Conservation (phyloP, 1,139 yeast species). For the Debaryomyces fabryi region DNA sequence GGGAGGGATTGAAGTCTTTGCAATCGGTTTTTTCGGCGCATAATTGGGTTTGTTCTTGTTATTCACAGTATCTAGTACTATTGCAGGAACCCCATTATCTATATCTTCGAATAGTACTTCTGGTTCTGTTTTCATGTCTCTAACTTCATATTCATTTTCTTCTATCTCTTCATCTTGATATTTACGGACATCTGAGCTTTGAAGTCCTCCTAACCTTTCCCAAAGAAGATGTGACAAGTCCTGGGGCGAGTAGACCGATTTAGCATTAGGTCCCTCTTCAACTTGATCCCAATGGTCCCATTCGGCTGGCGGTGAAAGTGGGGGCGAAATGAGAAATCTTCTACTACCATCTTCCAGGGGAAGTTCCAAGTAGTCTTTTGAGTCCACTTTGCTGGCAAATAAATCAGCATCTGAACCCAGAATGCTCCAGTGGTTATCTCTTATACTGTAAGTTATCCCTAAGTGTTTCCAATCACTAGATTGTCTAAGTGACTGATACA, state of each 20-base stretch:
- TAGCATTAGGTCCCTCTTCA: conserved; percentile 47
- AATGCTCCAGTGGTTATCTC: conserved; percentile 30
- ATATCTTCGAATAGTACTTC: conserved; percentile 43
- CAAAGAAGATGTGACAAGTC: conserved; percentile 47
- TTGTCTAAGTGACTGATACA: conserved; percentile 21
- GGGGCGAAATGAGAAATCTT: conserved; percentile 50
- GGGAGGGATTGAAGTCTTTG: conserved; percentile 24
- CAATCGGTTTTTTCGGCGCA: conserved; percentile 9
- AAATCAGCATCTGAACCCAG: conserved; percentile 10
- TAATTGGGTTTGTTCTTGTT: conserved; percentile 9
- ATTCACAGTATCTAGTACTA: conserved; percentile 34
- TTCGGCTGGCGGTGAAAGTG: conserved; percentile 49
- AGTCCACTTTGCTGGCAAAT: conserved; percentile 10
- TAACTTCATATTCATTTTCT: conserved; percentile 13
- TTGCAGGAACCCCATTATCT: conserved; percentile 41
- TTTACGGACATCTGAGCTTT: conserved; percentile 38
- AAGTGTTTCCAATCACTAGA: conserved; percentile 21
- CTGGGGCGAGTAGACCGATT: conserved; percentile 40
- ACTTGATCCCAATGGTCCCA: conserved; percentile 50
- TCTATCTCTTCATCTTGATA: conserved; percentile 23
- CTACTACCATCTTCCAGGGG: conserved; percentile 45
- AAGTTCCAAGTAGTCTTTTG: conserved; percentile 39
- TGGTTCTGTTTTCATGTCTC: conserved; percentile 24
- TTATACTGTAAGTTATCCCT: conserved; percentile 35
- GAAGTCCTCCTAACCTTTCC: conserved; percentile 48